These are phyloP conservation scores for Rhynchospora breviuscula DNA, from an alignment of 176 grass and related monocot genomes.

Conservation along the genomic window DNA sequence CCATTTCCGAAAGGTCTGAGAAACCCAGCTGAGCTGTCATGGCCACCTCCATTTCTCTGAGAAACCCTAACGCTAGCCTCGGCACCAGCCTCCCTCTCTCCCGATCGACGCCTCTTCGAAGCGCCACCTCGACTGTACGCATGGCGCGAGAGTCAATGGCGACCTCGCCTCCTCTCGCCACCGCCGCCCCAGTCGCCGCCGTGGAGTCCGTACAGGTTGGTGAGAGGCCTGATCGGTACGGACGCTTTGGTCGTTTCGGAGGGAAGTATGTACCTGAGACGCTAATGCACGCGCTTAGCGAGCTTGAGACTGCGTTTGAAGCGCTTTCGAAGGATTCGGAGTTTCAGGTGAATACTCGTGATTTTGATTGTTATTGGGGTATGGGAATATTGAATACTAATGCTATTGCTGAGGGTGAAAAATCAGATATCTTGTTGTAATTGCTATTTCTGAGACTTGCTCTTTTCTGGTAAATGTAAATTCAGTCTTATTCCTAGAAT, in stretches of 20 bases:
- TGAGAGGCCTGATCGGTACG: conserved; percentile 55
- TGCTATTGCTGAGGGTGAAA: not conserved
- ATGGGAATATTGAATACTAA: not conserved
- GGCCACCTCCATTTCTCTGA: conserved; percentile 34
- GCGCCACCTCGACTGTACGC: not conserved
- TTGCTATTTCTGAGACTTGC: not conserved
- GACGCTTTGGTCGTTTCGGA: conserved; percentile 78
- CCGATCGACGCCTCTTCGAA: not conserved
- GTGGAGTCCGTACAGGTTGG: not conserved
- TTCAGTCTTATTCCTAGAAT: not conserved
- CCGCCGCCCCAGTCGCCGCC: conserved; percentile 2
- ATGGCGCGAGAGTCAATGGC: not conserved
- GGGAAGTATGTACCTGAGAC: conserved; percentile 98
- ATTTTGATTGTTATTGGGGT: not conserved
- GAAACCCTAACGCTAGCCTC: conserved; percentile 40
- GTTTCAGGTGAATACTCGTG: conserved; percentile 58
- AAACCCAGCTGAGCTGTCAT: not conserved
- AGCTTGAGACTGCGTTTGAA: conserved; percentile 74
- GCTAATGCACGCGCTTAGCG: conserved; percentile 78
- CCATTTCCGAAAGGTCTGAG: not conserved
- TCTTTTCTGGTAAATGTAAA: not conserved
- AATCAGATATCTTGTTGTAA: not conserved
- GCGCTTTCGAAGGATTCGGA: conserved; percentile 49
- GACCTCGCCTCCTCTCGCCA: conserved; percentile 32
- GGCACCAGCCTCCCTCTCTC: not conserved